A percentile compares a stretch with the other conserved stretches of the same genome.
These are phyloP conservation scores for Diaporthe caulivora DNA, from an alignment of 2,329 filamentous ascomycete genomes.

Conservation along the genomic window DNA sequence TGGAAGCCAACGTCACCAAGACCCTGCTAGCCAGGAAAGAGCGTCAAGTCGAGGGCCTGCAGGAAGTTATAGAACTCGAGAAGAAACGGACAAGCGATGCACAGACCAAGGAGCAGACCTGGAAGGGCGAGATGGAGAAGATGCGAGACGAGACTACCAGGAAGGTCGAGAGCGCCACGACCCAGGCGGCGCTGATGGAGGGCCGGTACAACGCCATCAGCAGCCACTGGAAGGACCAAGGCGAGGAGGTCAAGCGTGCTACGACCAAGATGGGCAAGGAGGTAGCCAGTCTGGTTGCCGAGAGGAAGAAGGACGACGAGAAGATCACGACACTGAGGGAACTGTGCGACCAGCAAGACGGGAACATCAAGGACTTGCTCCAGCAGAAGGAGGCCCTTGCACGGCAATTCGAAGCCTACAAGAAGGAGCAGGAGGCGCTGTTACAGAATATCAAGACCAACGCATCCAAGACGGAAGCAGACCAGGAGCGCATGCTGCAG, in stretches of 20 bases:
- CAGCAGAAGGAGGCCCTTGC: slow-evolving; percentile 73
- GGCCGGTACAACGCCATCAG: slow-evolving; percentile 77
- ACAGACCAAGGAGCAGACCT: slow-evolving; percentile 69
- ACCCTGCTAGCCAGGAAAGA: slow-evolving; percentile 79
- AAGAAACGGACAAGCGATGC: slow-evolving; percentile 71
- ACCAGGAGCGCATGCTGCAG: slow-evolving; percentile 70
- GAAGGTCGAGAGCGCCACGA: slow-evolving; percentile 75
- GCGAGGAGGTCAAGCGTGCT: slow-evolving; percentile 69
- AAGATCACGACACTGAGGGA: slow-evolving; percentile 75
- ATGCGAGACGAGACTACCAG: slow-evolving; percentile 68
- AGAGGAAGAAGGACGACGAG: slow-evolving; percentile 70
- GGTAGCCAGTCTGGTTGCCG: slow-evolving; percentile 66
- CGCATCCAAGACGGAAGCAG: slow-evolving; percentile 68
- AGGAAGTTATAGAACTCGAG: slow-evolving; percentile 73
- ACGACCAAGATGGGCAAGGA: slow-evolving; percentile 64
- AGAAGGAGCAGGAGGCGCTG: slow-evolving; percentile 71
- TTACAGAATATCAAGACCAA: slow-evolving; percentile 70
- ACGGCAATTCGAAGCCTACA: slow-evolving; percentile 73
- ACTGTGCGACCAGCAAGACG: slow-evolving; percentile 79
- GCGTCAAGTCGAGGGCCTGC: slow-evolving; percentile 78
- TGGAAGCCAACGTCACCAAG: slow-evolving; percentile 79
- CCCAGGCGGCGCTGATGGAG: slow-evolving; percentile 75
- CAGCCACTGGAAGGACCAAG: slow-evolving; percentile 76
- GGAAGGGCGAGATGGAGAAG: slow-evolving; percentile 74
- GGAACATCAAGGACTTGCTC: slow-evolving; percentile 71